These are phyloP conservation scores for Eimeria falciformis DNA, from an alignment of 169 alveolate genomes.

Conservation along the genomic window DNA sequence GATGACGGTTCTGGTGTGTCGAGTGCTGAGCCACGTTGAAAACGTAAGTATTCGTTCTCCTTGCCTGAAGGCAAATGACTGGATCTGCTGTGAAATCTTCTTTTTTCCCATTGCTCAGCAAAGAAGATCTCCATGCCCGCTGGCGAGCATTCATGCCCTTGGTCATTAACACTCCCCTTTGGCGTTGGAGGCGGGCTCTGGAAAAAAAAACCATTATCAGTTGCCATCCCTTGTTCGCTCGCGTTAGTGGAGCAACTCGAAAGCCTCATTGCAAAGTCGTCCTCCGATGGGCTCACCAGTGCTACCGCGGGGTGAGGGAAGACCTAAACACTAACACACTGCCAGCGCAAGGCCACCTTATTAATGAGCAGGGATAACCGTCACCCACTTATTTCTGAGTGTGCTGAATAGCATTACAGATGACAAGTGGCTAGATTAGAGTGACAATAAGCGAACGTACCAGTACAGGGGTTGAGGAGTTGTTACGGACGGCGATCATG, in stretches of 20 bases:
- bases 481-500: slow-evolving; percentile 56
- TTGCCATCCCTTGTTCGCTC: background rate
- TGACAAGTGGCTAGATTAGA: background rate
- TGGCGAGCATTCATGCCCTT: background rate
- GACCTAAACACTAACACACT: too few relatives aligned
- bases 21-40: background rate
- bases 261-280: background rate
- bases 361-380: too few relatives aligned
- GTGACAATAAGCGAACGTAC: slow-evolving; percentile 18
- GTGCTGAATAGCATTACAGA: too few relatives aligned
- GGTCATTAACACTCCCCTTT: background rate
- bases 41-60: background rate
- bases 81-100: background rate
- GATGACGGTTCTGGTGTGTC: background rate
- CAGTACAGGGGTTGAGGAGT: slow-evolving; percentile 56
- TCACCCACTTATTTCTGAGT: too few relatives aligned
- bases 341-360: too few relatives aligned
- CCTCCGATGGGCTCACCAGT: background rate
- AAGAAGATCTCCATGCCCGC: background rate
- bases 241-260: background rate
- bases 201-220: background rate
- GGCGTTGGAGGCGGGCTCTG: background rate
- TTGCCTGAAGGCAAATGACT: background rate
- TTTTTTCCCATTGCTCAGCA: background rate
- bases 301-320: slow-evolving; percentile 74